Evolutionary conservation across 176 grass and related monocot species (phyloP), one percentile per base, ranked within the genome.

Genomic region (Avena atlantica): DNA sequence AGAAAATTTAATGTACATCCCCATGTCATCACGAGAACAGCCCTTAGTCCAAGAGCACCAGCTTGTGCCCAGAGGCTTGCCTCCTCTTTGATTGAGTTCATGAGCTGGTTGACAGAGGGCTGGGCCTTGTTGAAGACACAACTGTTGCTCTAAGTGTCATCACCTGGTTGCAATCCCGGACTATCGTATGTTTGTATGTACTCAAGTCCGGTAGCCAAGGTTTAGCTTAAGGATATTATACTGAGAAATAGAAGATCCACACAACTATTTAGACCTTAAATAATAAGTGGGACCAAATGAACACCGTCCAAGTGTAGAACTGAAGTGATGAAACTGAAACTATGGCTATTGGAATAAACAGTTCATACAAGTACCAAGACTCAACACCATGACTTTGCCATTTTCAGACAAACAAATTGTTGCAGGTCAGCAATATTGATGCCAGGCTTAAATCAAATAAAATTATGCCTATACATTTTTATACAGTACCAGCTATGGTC

Each of bases 271-370:
- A 62, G 12, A 27, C 13, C 12, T 9, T 23, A 52, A 84, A 84
- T 61, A 37, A 36, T 84, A 52, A 83, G n/a, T 84, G 52, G 29
- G 12, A 29, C n/a, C 83, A 23, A 58, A 86, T 63, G 19, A 62
- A 51, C 19, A 34, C 34, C 55, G 4, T 40, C 44, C 16, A 24
- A 73, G 49, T 59, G 23, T 77, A 51, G 8, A 88, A 25, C 61
- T 84, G 40, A 88, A 88, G 56, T 40, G 40, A 27, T 78, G 87
- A 50, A 88, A 87, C 23, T 74, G 9, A 71, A 84, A 49, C 70
- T 31, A 23, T 2, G 44, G 52, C 53, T 47, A 59, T 61, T 23
- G 14, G 73, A 84, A 60, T 84, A 62, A 34, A 63, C 24, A 75
- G 19, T 62, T 84, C 16, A 34, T 74, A 23, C 10, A 75, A 49